Evolutionary conservation across 768 basidiomycete species (phyloP), one percentile per base, ranked within the genome.

Genomic region (Termitomyces sp.): DNA sequence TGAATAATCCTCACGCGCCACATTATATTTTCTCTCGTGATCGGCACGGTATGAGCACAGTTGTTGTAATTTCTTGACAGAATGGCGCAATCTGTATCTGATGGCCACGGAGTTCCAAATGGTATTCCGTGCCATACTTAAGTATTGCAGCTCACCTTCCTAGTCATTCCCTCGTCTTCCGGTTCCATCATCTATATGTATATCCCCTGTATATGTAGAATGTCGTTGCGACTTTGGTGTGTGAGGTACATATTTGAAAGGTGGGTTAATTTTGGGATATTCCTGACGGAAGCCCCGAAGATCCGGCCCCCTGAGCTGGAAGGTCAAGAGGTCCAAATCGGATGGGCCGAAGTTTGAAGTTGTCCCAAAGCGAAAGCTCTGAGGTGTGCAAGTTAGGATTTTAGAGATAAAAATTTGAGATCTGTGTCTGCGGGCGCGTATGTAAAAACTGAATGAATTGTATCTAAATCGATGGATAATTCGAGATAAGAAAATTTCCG

Each of bases 71-170:
- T 61, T 65, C 28, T 18, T 54, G 56, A 32, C 42, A 53, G 30
- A 51, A 70, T 70, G 61, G 69, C 69, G 68, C 69, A 61, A 70
- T 69, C 42, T 14, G 12, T 22, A 16, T 6, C 30, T 28, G 22
- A 22, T 28, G 38, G n/a, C 52, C 60, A 59, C 63, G 58, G 63
- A 49, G 54, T 57, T 18, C 54, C 54, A 9, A 65, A 60, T 40
- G 6, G 7, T 18, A 40, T 40, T 16, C 36, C 36, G 14, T 16
- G 13, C 12, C n/a, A n/a, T n/a, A n/a, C n/a, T n/a, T n/a, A n/a
- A n/a, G n/a, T n/a, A n/a, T n/a, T n/a, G n/a, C n/a, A n/a, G n/a
- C n/a, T n/a, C 9, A 38, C 38, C 6, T 16, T 40, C 9, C 40
- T 4, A 42, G n/a, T 4, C 9, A 2, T n/a, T 9, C 38, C 40